Base-by-base conservation (phyloP, 805 yeast species). In the Teunomyces tritomae region DNA sequence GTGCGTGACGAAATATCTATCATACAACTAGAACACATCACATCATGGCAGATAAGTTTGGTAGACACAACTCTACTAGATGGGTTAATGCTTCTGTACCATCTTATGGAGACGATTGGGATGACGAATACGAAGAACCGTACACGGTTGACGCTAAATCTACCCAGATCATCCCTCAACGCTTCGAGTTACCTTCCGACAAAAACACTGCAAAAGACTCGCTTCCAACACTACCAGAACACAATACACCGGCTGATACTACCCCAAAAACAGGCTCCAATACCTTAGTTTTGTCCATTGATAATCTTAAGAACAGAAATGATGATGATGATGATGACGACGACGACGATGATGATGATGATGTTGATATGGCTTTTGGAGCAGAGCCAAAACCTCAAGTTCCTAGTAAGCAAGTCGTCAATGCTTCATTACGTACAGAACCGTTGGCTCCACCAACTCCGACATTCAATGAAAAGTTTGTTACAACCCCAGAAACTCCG, bases 51-150 rank as follows among this genome's bases (percentile, higher is more conserved):
- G 76, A 71, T 42, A 63, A 65, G 43, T 69, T 73, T 51, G 75
- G 66, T 27, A 65, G 78, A 56, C 77, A 72, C 47, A 65, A 64
- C 41, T 71, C 76, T 32, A 63, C 75, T 5, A 58, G 78, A 43
- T 73, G 77, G 77, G 74, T 65, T 8, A 68, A 66, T 45, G 71
- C 77, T 5, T 54, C 67, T n/a, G 68, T 66, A 4, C 78, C 77
- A n/a, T 46, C 63, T 2, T 71, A 71, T 49, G 74, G 74, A 1
- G 74, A 69, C 46, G 74, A 69, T 17, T 71, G 76, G 76, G 71
- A 66, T 46, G 71, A 66, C 26, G 71, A 63, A 28, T 52, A 58
- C 40, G 63, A 57, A 17, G 30, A 42, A 17, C 43, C 39, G 14
- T 46, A 42, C 7, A 43, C 40, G 40, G 40, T 37, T 11, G 40